Percentiles rank a stretch among this genome's conserved stretches.
Conservation (phyloP, 208 protist genomes). For the Naegleria gruberi region DNA sequence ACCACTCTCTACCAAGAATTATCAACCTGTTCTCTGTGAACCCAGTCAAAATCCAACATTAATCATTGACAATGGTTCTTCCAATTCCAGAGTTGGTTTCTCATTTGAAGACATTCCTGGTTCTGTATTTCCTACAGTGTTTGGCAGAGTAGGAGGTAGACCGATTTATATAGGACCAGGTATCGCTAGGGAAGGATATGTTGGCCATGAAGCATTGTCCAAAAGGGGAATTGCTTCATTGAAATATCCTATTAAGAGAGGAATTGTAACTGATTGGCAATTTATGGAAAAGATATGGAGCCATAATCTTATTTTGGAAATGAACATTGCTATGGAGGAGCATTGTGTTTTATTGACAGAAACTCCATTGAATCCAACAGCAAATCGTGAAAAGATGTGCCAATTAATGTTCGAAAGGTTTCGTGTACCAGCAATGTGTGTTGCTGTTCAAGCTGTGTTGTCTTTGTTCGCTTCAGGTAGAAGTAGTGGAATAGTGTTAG, state of each 20-base stretch:
- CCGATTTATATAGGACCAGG: no score
- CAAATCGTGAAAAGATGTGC: no score
- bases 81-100: no score
- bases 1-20: no score
- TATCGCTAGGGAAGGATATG: neutral
- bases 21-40: no score
- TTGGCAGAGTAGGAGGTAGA: no score
- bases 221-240: neutral
- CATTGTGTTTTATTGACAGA: no score
- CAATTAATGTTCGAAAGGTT: neutral
- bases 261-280: neutral
- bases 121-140: no score
- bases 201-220: neutral
- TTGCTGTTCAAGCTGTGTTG: neutral
- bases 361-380: no score
- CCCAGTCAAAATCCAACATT: no score
- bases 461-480: conserved; percentile 80
- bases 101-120: no score
- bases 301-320: neutral
- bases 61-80: no score
- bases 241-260: neutral
- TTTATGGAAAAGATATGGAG: neutral
- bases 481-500: conserved; percentile 82
- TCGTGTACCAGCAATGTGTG: neutral
- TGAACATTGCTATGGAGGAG: neutral